Percentiles rank a stretch among this genome's conserved stretches.
Conservation (phyloP, 1,284 basidiomycete genomes). For the Coniophora puteana region DNA sequence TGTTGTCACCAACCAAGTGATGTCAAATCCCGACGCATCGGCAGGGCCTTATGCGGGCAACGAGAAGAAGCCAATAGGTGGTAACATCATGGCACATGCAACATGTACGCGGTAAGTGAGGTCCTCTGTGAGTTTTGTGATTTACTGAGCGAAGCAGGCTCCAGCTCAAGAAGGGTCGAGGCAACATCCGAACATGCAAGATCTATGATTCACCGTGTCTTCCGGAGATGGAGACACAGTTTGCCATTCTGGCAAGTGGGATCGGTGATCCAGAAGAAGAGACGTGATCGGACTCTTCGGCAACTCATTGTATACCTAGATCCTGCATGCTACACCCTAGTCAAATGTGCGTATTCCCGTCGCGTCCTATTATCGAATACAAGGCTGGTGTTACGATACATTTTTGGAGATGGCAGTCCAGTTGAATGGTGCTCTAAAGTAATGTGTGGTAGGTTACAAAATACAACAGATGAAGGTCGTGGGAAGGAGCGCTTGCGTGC, state of each 20-base stretch:
- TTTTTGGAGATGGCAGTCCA: conserved; percentile 16
- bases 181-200: conserved; percentile 91
- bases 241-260: conserved; percentile 87
- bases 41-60: conserved; percentile 84
- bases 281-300: conserved; percentile 25
- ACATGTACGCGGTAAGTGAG: conserved; percentile 79
- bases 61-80: conserved; percentile 97
- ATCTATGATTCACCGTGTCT: conserved; percentile 98
- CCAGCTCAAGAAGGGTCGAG: conserved; percentile 91
- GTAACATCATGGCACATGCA: conserved; percentile 95
- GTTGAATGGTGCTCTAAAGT: conserved; percentile 25
- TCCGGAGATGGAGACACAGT: conserved; percentile 95
- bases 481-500: conserved; percentile 4
- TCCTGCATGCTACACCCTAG: neutral
- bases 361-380: conserved; percentile 4
- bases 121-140: conserved; percentile 5
- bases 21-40: conserved; percentile 96
- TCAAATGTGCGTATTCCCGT: conserved; percentile 1
- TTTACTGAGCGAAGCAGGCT: conserved; percentile 44
- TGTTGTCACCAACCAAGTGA: conserved; percentile 97
- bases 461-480: too few species aligned
- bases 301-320: conserved; percentile 1
- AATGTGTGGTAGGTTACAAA: conserved; percentile 1
- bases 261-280: conserved; percentile 94
- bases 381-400: conserved; percentile 9